Evolutionary conservation across 2,329 filamentous ascomycete species (phyloP), one percentile per base, ranked within the genome.

Genomic region (Arthrobotrys sphaeroides): DNA sequence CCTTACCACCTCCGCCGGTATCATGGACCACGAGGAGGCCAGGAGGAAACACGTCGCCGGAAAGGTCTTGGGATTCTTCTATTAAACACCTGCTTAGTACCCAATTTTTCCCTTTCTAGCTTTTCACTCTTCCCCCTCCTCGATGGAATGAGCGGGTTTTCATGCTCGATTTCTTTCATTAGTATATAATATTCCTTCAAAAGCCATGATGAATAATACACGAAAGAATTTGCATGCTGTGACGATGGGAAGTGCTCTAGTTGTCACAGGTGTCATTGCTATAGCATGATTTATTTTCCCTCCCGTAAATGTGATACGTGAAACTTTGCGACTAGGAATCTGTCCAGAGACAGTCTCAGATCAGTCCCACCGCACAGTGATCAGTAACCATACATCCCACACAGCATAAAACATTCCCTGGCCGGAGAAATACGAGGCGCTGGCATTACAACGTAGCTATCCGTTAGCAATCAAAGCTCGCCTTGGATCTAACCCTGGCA

Each of bases 11-110:
- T 97, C 94, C 77, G 93, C 95, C 79, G 95, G 95, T 85, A 99
- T 99, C 86, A 98, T 99, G 94, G 95, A 99, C 88, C 95, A 99
- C 88, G 95, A 99, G 89, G 95, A 99, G 90, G 95, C 95, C 81
- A 89, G 95, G 84, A 89, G 95, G 85, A 98, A 98, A 90, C 95
- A 99, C 88, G 95, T 98, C 84, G 90, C 94, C 81, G 95, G 95
- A 87, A 99, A 99, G 90, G 92, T 99, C 86, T 92, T 98, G 82
- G 95, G 95, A 82, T 99, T 98, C 51, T 75, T 75, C 64, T 75
- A 75, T 59, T 75, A 75, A 43, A 69, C 40, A 33, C n/a, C 38
- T 69, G 57, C 61, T 38, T 51, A 64, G 69, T 75, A 75, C 72
- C 72, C 72, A 16, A 20, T 36, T 40, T 49, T 51, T 47, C 24